These are phyloP conservation scores for Geotrichum cucujoidarum DNA, from an alignment of 1,139 yeast species.

Conservation along the genomic window DNA sequence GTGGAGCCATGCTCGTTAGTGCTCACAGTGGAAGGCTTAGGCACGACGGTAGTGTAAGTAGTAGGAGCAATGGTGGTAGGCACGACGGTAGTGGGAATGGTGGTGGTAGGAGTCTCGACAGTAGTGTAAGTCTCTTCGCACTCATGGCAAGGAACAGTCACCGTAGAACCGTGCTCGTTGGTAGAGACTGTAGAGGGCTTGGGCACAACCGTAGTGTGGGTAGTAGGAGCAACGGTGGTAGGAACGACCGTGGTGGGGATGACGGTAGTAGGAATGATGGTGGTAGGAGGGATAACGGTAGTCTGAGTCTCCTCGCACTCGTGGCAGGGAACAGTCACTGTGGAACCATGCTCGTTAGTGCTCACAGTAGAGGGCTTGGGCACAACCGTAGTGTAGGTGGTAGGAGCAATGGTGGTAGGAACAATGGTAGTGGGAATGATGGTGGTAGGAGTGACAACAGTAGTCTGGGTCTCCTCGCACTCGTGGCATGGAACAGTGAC, in stretches of 20 bases:
- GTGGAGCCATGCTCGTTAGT: neutral
- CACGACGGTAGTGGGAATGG: neutral
- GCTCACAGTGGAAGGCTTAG: constrained; percentile 1
- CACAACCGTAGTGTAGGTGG: constrained; percentile 1
- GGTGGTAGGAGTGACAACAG: constrained; percentile 1
- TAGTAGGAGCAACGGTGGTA: neutral
- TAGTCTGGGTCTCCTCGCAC: neutral
- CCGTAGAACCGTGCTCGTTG: neutral
- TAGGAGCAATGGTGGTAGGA: neutral
- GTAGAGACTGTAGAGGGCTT: neutral
- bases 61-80: neutral
- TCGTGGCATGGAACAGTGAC: neutral
- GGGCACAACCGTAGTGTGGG: neutral
- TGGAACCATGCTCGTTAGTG: neutral
- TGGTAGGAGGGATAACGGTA: neutral
- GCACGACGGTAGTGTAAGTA: neutral
- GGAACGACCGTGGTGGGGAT: neutral
- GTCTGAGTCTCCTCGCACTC: too few relatives aligned
- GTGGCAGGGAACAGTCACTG: constrained; percentile 6
- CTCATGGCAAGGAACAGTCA: neutral
- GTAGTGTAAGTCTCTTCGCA: neutral
- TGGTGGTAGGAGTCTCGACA: neutral
- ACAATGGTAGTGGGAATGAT: neutral
- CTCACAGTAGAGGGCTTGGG: neutral
- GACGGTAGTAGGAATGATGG: neutral